A percentile compares a stretch with the other conserved stretches of the same genome.
These are phyloP conservation scores for Cercospora sp. DNA, from an alignment of 2,329 filamentous ascomycete genomes.

Conservation along the genomic window DNA sequence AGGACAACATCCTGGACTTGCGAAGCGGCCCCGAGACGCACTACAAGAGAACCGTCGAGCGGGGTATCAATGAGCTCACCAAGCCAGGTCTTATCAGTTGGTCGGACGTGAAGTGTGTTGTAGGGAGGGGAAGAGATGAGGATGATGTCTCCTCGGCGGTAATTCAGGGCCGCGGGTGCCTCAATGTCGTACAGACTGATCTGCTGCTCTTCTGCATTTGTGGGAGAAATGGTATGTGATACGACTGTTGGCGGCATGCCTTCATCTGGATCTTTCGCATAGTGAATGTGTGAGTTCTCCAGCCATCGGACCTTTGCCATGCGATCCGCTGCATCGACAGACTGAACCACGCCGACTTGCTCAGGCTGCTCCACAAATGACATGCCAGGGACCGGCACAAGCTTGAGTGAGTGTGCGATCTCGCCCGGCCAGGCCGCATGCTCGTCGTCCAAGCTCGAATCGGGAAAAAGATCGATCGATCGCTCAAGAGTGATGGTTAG, in stretches of 20 bases:
- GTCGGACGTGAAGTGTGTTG: conserved; percentile 4
- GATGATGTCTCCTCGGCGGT: conserved; percentile 56
- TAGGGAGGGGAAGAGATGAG: conserved; percentile 40
- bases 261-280: conserved; percentile 53
- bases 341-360: conserved; percentile 59
- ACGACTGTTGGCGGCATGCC: conserved; percentile 38
- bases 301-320: conserved; percentile 60
- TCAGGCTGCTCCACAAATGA: conserved; percentile 39
- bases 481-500: conserved; percentile 51
- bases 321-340: conserved; percentile 56
- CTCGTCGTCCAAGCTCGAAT: conserved; percentile 55
- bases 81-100: conserved; percentile 50
- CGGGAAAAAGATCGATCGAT: conserved; percentile 51
- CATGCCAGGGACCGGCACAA: conserved; percentile 25
- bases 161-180: conserved; percentile 51
- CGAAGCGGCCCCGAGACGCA: conserved; percentile 55
- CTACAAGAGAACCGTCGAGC: conserved; percentile 54
- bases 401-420: conserved; percentile 40
- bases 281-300: conserved; percentile 56
- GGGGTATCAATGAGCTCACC: conserved; percentile 59
- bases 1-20: conserved; percentile 54
- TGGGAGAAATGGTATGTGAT: conserved; percentile 23
- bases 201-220: conserved; percentile 44
- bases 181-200: conserved; percentile 62
- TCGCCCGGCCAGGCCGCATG: conserved; percentile 61